These are phyloP conservation scores for Leccinum rimulosum DNA, from an alignment of 768 basidiomycete species.

Conservation along the genomic window DNA sequence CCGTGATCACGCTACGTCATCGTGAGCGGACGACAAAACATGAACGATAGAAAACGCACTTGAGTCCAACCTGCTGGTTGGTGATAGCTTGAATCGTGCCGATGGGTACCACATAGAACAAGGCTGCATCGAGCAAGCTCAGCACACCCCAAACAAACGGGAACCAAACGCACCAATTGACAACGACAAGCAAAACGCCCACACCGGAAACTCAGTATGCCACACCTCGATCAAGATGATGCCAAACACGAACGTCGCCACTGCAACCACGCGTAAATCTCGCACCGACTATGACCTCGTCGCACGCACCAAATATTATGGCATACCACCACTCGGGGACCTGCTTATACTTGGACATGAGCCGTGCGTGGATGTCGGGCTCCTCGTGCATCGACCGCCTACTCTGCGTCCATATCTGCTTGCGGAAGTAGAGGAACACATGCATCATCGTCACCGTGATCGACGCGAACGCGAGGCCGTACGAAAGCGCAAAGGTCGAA, in stretches of 20 bases:
- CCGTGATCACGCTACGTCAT: conserved; percentile 53
- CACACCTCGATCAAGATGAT: conserved; percentile 59
- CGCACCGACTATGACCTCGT: neutral
- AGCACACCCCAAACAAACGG: conserved; percentile 2
- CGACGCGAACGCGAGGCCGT: conserved; percentile 77
- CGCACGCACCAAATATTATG: conserved; percentile 24
- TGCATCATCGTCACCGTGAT: conserved; percentile 76
- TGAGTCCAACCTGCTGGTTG: conserved; percentile 70
- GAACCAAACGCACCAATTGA: conserved; percentile 11
- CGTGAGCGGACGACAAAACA: neutral
- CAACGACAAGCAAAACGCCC: conserved; percentile 42
- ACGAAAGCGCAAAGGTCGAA: conserved; percentile 72
- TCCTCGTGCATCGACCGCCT: conserved; percentile 74
- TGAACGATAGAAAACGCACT: conserved; percentile 21
- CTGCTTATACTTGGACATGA: conserved; percentile 55
- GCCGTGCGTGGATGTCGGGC: conserved; percentile 65
- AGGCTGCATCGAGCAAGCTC: conserved; percentile 23
- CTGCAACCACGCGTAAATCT: conserved; percentile 14
- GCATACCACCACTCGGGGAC: conserved; percentile 65
- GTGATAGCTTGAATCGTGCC: conserved; percentile 78
- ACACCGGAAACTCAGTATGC: conserved; percentile 47
- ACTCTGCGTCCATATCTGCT: conserved; percentile 72
- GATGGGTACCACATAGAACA: conserved; percentile 72
- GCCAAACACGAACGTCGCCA: conserved; percentile 55
- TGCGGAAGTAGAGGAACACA: conserved; percentile 71